phyloP scores from a whole-genome alignment of 768 basidiomycete genomes.

The Lyophyllum decastes region DNA sequence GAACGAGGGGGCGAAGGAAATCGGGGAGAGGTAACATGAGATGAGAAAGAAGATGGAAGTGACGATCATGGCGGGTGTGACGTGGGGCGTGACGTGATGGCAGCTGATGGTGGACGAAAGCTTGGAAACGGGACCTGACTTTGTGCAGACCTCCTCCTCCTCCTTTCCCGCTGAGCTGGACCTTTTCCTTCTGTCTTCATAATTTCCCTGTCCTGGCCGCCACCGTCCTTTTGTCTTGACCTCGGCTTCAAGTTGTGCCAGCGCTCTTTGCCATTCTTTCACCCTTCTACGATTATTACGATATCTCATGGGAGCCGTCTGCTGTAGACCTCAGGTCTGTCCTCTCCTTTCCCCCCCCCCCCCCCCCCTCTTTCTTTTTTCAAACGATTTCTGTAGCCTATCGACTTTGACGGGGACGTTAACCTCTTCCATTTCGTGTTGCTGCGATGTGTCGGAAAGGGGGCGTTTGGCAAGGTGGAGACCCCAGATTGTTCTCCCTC shows the following conservation, averaged over 20 bases:
- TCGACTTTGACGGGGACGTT: conserved; percentile 94
- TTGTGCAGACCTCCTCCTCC: background rate
- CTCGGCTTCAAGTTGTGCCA: conserved; percentile 4
- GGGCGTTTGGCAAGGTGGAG: conserved; percentile 94
- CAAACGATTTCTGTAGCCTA: conserved; percentile 54
- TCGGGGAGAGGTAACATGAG: conserved; percentile 28
- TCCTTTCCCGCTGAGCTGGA: background rate
- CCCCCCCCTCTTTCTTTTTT: background rate
- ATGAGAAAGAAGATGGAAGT: background rate
- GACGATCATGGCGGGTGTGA: background rate
- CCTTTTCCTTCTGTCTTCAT: background rate
- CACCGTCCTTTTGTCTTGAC: background rate
- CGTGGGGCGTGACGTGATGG: conserved; percentile 7
- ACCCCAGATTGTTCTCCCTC: conserved; percentile 12
- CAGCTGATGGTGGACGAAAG: conserved; percentile 6
- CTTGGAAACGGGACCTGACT: background rate
- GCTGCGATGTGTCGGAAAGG: conserved; percentile 95
- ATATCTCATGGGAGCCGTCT: conserved; percentile 74
- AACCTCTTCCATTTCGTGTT: conserved; percentile 97
- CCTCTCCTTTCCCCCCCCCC: background rate
- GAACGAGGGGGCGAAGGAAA: conserved; percentile 75
- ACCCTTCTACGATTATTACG: conserved; percentile 29
- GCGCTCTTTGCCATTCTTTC: background rate
- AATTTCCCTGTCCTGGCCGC: conserved; percentile 13
- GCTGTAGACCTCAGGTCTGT: conserved; percentile 79